Conservation (phyloP, 352 stramenopile genomes). For the Phytopythium mirpurense region DNA sequence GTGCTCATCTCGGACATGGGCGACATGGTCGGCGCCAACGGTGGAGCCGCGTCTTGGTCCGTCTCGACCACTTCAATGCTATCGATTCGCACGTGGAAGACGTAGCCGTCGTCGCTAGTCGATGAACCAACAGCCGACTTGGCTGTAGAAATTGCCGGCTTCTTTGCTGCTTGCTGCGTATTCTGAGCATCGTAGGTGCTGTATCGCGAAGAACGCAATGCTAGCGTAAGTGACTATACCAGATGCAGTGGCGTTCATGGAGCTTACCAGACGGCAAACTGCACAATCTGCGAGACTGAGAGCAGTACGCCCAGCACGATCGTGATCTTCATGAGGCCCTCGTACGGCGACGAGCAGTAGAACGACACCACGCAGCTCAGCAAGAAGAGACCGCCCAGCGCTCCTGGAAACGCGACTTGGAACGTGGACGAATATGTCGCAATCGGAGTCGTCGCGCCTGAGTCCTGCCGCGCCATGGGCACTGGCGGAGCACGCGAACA, state of each 20-base stretch:
- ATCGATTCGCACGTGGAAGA: slow-evolving; percentile 54
- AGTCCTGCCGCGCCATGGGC: slow-evolving; percentile 37
- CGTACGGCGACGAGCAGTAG: slow-evolving; percentile 64
- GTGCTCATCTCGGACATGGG: slow-evolving; percentile 16
- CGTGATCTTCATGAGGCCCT: slow-evolving; percentile 84
- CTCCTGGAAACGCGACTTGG: slow-evolving; percentile 60
- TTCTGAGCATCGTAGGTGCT: slow-evolving; percentile 31
- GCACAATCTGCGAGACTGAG: slow-evolving; percentile 69
- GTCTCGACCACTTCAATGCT: slow-evolving; percentile 62
- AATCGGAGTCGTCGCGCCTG: slow-evolving; percentile 26
- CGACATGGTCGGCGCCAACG: slow-evolving; percentile 15
- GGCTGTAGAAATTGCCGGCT: slow-evolving; percentile 9
- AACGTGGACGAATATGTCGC: slow-evolving; percentile 46
- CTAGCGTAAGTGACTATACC: not conserved
- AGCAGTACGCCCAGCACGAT: slow-evolving; percentile 76
- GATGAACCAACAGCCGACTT: slow-evolving; percentile 14
- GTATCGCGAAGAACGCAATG: slow-evolving; percentile 4
- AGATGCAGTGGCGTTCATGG: not conserved
- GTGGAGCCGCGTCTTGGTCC: slow-evolving; percentile 37
- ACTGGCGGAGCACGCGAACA: slow-evolving; percentile 30
- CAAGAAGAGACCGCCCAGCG: slow-evolving; percentile 64
- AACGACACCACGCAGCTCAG: slow-evolving; percentile 73
- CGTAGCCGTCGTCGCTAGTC: slow-evolving; percentile 21
- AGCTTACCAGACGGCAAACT: slow-evolving; percentile 55
- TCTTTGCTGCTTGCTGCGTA: slow-evolving; percentile 11